Percentiles rank a stretch among this genome's conserved stretches.
These are phyloP conservation scores for Fusarium protoensiforme DNA, from an alignment of 2,329 filamentous ascomycete species.

Conservation along the genomic window DNA sequence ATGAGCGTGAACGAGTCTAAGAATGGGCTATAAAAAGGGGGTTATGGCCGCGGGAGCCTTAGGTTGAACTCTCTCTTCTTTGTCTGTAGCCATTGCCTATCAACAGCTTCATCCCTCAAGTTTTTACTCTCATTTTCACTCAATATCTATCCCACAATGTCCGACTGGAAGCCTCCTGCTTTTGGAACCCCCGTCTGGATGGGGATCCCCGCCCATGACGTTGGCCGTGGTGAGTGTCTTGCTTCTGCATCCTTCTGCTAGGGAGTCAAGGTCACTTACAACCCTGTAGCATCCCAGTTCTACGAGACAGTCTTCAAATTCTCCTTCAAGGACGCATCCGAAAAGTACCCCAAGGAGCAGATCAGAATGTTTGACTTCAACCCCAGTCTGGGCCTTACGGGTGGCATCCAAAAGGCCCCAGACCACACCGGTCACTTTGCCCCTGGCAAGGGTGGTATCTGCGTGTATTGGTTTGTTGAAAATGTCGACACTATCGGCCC, in stretches of 20 bases:
- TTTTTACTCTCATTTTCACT: neutral
- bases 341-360: constrained; percentile 21
- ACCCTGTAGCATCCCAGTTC: constrained; percentile 40
- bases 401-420: constrained; percentile 43
- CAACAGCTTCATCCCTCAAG: neutral
- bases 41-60: neutral
- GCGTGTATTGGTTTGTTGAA: constrained; percentile 46
- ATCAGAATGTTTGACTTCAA: constrained; percentile 45
- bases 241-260: neutral
- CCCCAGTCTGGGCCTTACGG: constrained; percentile 42
- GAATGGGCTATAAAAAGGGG: constrained; percentile 30
- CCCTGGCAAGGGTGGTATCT: constrained; percentile 43
- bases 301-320: constrained; percentile 45
- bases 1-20: neutral
- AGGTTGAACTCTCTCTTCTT: neutral
- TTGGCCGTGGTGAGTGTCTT: constrained; percentile 37
- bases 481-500: constrained; percentile 40
- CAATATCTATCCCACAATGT: constrained; percentile 19
- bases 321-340: constrained; percentile 29
- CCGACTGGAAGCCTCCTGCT: constrained; percentile 45
- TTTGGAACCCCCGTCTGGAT: constrained; percentile 45
- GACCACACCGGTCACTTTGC: constrained; percentile 37
- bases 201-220: constrained; percentile 43
- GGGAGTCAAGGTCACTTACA: neutral
- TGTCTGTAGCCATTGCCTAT: neutral